phyloP scores from a whole-genome alignment of 495 filamentous ascomycete genomes.

The Penicilliopsis zonata region DNA sequence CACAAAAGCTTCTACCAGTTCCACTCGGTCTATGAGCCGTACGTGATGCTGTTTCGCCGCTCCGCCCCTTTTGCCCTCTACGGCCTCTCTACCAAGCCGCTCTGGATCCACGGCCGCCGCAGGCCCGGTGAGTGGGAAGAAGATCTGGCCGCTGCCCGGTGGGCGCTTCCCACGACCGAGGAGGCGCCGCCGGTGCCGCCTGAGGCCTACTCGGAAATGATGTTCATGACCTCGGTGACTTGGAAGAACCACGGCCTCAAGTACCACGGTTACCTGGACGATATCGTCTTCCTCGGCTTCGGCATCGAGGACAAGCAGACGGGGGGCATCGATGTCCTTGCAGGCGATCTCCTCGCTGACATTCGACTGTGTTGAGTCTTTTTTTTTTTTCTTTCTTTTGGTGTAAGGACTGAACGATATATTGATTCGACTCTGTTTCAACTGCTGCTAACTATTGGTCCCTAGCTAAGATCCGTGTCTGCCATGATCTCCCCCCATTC shows the following conservation, averaged over 20 bases:
- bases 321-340: conserved; percentile 33
- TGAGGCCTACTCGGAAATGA: conserved; percentile 23
- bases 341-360: conserved; percentile 30
- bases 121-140: not conserved
- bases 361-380: conserved; percentile 15
- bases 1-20: conserved; percentile 33
- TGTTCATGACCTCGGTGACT: conserved; percentile 39
- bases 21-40: conserved; percentile 41
- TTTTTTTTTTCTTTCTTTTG: too few relatives aligned
- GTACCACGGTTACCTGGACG: conserved; percentile 39
- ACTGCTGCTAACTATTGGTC: too few relatives aligned
- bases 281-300: conserved; percentile 35
- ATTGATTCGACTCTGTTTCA: too few relatives aligned
- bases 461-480: too few relatives aligned
- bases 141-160: not conserved
- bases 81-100: conserved; percentile 33
- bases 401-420: too few relatives aligned
- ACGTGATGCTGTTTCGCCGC: conserved; percentile 34
- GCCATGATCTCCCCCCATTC: too few relatives aligned
- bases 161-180: not conserved
- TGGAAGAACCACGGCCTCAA: conserved; percentile 31
- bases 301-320: conserved; percentile 34
- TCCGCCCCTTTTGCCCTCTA: conserved; percentile 34
- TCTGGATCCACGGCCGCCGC: conserved; percentile 37
- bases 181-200: not conserved